A percentile compares a stretch with the other conserved stretches of the same genome.
Conservation (phyloP, 257 asterid genomes). For the Gentiana dahurica region DNA sequence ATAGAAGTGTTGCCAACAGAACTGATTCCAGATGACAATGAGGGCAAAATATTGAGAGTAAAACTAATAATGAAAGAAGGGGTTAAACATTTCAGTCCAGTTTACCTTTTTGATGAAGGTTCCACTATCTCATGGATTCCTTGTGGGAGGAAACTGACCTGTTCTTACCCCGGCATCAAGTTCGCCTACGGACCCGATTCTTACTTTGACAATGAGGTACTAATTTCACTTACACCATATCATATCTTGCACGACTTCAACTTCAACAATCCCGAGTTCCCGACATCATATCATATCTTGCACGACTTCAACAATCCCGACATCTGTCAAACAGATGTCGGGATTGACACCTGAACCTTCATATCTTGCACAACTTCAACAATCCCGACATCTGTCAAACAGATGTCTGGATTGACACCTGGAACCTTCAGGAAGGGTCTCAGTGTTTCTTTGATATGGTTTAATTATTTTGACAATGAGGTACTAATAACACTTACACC, state of each 20-base stretch:
- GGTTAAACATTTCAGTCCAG: constrained; percentile 68
- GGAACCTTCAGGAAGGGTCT: no score
- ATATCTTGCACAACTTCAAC: no score
- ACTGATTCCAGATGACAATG: constrained; percentile 88
- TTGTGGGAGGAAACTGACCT: constrained; percentile 92
- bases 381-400: no score
- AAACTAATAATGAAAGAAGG: constrained; percentile 87
- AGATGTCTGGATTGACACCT: no score
- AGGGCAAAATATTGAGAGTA: constrained; percentile 88
- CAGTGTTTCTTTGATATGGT: no score
- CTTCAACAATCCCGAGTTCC: no score
- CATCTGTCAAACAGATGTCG: no score
- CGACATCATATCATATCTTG: no score
- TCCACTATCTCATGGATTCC: constrained; percentile 96
- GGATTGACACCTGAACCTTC: no score
- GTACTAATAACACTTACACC: constrained; percentile 24
- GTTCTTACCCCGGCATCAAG: constrained; percentile 98
- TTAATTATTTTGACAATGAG: constrained; percentile 69
- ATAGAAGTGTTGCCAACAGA: constrained; percentile 90
- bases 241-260: no score
- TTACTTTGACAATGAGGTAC: constrained; percentile 90
- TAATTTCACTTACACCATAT: no score
- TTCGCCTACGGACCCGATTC: constrained; percentile 80
- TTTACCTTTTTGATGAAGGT: constrained; percentile 93
- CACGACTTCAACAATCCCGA: no score